A percentile compares a stretch with the other conserved stretches of the same genome.
Evolutionary conservation across 768 basidiomycete species (phyloP).

Genomic region (Exsudoporus frostii): DNA sequence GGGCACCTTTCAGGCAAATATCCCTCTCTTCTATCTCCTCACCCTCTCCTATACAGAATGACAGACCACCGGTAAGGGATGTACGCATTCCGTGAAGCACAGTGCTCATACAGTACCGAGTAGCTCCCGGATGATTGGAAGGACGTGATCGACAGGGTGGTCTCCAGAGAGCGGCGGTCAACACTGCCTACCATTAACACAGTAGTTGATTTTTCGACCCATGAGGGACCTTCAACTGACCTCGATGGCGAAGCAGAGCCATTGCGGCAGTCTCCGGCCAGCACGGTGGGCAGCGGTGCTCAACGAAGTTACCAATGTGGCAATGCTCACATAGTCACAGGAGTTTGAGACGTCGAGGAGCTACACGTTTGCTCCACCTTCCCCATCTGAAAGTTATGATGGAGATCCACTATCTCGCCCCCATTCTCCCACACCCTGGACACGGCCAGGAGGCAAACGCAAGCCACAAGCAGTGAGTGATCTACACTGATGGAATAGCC

Average conservation of each 20-base stretch:
- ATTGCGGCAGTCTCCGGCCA: constrained; percentile 34
- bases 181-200: constrained; percentile 33
- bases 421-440: constrained; percentile 36
- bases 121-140: constrained; percentile 38
- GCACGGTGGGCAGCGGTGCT: constrained; percentile 32
- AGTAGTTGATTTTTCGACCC: constrained; percentile 29
- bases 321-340: constrained; percentile 30
- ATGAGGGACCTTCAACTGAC: constrained; percentile 24
- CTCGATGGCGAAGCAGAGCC: constrained; percentile 24
- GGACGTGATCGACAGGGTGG: constrained; percentile 31
- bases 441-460: constrained; percentile 22
- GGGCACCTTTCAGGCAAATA: constrained; percentile 32
- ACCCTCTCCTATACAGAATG: constrained; percentile 16
- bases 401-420: constrained; percentile 35
- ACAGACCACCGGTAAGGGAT: constrained; percentile 32
- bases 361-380: constrained; percentile 32
- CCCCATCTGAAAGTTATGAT: constrained; percentile 34
- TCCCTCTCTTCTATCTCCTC: constrained; percentile 28
- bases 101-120: constrained; percentile 6
- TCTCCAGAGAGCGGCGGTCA: constrained; percentile 31
- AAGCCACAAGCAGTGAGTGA: constrained; percentile 27
- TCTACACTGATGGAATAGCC: neutral
- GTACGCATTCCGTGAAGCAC: neutral
- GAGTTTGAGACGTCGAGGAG: constrained; percentile 31
- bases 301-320: constrained; percentile 23